Base-by-base conservation (phyloP, 2,329 filamentous ascomycete genomes). In the Clarireedia sp. region DNA sequence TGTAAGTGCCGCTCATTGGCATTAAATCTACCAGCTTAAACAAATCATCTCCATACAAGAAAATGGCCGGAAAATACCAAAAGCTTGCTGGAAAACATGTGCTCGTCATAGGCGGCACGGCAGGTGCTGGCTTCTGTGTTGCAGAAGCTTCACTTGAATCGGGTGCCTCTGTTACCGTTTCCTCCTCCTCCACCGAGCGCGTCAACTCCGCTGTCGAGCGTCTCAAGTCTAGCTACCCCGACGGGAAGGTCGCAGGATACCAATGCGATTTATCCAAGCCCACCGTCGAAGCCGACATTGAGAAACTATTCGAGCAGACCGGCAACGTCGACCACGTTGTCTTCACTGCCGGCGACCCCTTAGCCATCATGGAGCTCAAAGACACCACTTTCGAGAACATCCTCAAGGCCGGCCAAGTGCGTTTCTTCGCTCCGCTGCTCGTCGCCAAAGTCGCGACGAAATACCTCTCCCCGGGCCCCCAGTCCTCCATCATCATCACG, bases 301-400 rank as follows among this genome's bases (percentile, higher is more conserved):
- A 48, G 62, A 66, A 2, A 57, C 72, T 50, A 75, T 78, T 64
- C 73, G 74, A 38, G 69, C 46, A 55, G 17, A 41, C 45, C 1
- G 57, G 57, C 1, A 57, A 61, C 8, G 55, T 66, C 3, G 59
- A 66, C 7, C 61, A 67, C 17, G 60, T 69, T 24, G 62, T 66
- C 26, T 62, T 62, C 48, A 67, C 65, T 14, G 65, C 64, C 1
- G 63, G 63, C 3, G 60, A 66, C 21, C 38, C 41, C 9, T 38
- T 66, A 2, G 38, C 48, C 10, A 29, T 37, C 0, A 36, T 50
- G 23, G 47, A 55, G 0, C 1, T 66, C 16, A 12, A 49, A 1
- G 58, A 66, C 9, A 24, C 46, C 12, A 58, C 53, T 8, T 43
- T 57, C 1, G 59, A 62, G 10, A 41, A n/a, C 12, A 64, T 67